phyloP scores from a whole-genome alignment of 345 rosid species.

The Erodium maritimum region DNA sequence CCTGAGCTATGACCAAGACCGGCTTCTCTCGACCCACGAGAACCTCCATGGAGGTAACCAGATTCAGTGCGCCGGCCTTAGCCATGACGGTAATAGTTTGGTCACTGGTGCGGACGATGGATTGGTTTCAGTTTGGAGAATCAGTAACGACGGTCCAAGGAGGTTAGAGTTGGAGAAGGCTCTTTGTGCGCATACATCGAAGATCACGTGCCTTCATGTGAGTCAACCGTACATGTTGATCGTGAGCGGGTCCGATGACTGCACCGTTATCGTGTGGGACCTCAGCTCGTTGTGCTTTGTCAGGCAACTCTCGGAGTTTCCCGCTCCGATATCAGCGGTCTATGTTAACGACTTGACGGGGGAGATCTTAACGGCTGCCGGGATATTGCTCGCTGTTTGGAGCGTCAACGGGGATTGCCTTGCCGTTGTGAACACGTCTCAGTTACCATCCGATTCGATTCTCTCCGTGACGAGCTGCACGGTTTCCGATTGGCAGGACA shows the following conservation, averaged over 20 bases:
- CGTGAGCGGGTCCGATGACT: conserved; percentile 91
- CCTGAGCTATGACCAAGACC: conserved; percentile 93
- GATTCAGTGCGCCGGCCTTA: conserved; percentile 74
- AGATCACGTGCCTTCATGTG: conserved; percentile 79
- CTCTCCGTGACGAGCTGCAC: conserved; percentile 76
- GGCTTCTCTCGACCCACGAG: conserved; percentile 86
- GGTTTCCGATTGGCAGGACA: conserved; percentile 86
- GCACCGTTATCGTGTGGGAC: conserved; percentile 93
- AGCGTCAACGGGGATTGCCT: conserved; percentile 97
- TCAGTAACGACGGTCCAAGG: conserved; percentile 54
- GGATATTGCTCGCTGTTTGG: conserved; percentile 93
- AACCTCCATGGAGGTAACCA: conserved; percentile 93
- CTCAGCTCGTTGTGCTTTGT: conserved; percentile 78
- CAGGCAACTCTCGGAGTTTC: conserved; percentile 84
- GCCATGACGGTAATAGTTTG: conserved; percentile 83
- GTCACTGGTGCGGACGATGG: conserved; percentile 98
- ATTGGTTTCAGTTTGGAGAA: conserved; percentile 76
- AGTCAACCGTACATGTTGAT: conserved; percentile 97
- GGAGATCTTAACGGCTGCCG: conserved; percentile 92
- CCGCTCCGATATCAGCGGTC: conserved; percentile 75
- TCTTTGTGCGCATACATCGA: conserved; percentile 72
- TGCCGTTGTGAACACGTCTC: conserved; percentile 80
- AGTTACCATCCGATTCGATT: conserved; percentile 89
- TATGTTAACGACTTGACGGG: conserved; percentile 89
- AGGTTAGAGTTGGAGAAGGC: conserved; percentile 65